phyloP scores from a whole-genome alignment of 2,329 filamentous ascomycete genomes.

The Exophiala alcalophila region DNA sequence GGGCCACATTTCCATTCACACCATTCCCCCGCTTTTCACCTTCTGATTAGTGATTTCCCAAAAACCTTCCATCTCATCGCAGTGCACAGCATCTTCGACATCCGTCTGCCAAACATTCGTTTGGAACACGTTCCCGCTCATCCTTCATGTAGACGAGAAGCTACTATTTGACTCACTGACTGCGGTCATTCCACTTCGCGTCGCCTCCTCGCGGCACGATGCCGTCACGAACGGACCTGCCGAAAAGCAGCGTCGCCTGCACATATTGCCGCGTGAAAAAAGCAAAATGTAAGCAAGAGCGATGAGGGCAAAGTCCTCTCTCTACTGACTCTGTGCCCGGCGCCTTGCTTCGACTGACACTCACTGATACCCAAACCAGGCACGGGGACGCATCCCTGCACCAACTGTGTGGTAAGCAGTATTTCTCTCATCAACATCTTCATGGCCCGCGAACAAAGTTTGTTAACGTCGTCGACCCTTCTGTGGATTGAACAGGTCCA shows the following conservation, averaged over 20 bases:
- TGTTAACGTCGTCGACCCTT: neutral
- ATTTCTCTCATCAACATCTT: neutral
- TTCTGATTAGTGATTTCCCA: no score
- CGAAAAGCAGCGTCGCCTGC: neutral
- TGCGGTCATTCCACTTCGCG: no score
- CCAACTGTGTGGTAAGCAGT: constrained; percentile 1
- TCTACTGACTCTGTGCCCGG: neutral
- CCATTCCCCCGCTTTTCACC: no score
- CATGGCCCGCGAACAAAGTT: no score
- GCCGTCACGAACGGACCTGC: neutral
- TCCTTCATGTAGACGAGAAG: neutral
- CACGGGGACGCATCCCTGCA: neutral
- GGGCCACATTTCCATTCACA: no score
- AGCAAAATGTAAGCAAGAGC: constrained; percentile 1
- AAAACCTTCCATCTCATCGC: neutral
- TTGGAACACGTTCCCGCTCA: neutral
- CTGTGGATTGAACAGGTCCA: constrained; percentile 1
- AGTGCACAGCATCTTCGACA: neutral
- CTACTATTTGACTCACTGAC: no score
- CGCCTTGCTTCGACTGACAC: neutral
- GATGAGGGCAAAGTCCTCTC: neutral
- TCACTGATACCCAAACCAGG: neutral
- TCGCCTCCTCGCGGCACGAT: neutral
- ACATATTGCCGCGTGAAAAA: neutral
- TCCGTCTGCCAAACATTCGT: neutral